Conservation (phyloP, 2,329 filamentous ascomycete genomes). For the Cadophora malorum region DNA sequence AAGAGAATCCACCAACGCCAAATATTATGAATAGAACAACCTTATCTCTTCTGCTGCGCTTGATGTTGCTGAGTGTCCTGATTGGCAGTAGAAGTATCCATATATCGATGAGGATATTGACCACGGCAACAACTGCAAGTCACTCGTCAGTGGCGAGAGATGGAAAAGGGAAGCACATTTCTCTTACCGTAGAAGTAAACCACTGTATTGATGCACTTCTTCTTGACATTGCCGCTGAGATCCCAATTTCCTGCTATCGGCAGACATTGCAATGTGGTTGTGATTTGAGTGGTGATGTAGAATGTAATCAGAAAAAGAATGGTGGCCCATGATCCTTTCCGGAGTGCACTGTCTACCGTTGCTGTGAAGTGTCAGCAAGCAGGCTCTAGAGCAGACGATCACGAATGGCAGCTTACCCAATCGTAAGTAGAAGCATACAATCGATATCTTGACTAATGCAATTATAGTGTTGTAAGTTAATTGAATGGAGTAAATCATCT, state of each 20-base stretch:
- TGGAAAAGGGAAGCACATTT: not conserved
- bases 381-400: not conserved
- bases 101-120: slow-evolving; percentile 32
- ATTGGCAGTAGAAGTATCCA: slow-evolving; percentile 33
- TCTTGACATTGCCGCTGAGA: slow-evolving; percentile 39
- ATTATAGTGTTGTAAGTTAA: slow-evolving; percentile 45
- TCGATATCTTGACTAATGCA: slow-evolving; percentile 45
- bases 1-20: slow-evolving; percentile 36
- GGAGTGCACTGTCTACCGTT: slow-evolving; percentile 41
- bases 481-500: slow-evolving; percentile 43
- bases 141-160: not conserved
- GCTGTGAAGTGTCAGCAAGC: slow-evolving; percentile 13
- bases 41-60: slow-evolving; percentile 28
- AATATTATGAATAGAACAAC: slow-evolving; percentile 32
- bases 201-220: slow-evolving; percentile 46
- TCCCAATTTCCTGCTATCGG: slow-evolving; percentile 47
- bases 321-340: slow-evolving; percentile 39
- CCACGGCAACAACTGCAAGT: slow-evolving; percentile 25
- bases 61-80: slow-evolving; percentile 26
- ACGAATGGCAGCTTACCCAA: slow-evolving; percentile 39
- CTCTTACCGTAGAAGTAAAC: slow-evolving; percentile 45
- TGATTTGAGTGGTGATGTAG: slow-evolving; percentile 40
- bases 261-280: slow-evolving; percentile 43
- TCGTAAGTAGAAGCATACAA: slow-evolving; percentile 46
- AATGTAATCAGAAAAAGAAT: slow-evolving; percentile 42